phyloP scores from a whole-genome alignment of 2,329 filamentous ascomycete species.

The Penicillium sp. region DNA sequence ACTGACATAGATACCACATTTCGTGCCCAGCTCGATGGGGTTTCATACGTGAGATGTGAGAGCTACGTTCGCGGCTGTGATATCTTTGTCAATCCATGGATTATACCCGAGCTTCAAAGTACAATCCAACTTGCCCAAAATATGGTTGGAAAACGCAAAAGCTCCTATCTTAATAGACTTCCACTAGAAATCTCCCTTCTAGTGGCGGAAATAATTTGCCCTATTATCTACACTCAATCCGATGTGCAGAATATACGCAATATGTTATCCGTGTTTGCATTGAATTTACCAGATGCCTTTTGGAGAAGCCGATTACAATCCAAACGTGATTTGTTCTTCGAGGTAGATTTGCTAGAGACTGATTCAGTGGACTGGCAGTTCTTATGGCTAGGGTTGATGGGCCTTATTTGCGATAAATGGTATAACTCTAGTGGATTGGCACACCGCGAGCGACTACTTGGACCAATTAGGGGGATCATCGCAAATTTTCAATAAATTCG shows the following conservation, averaged over 20 bases:
- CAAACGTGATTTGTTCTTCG: background rate
- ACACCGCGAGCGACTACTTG: background rate
- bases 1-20: background rate
- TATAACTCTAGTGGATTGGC: background rate
- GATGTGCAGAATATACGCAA: background rate
- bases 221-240: background rate
- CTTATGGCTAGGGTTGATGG: slow-evolving; percentile 1
- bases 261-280: background rate
- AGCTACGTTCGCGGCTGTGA: background rate
- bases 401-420: background rate
- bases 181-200: background rate
- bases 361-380: background rate
- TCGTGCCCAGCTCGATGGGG: background rate
- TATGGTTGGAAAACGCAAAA: background rate
- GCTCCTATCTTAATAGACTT: background rate
- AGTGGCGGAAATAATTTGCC: background rate
- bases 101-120: background rate
- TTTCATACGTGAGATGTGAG: background rate
- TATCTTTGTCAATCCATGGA: background rate
- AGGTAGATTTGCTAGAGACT: background rate
- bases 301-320: background rate
- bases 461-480: no score
- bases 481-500: no score
- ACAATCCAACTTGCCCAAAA: background rate
- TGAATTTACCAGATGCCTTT: background rate